Percentiles rank a stretch among this genome's conserved stretches.
phyloP scores from a whole-genome alignment of 495 filamentous ascomycete genomes.

The Niebla homalea region DNA sequence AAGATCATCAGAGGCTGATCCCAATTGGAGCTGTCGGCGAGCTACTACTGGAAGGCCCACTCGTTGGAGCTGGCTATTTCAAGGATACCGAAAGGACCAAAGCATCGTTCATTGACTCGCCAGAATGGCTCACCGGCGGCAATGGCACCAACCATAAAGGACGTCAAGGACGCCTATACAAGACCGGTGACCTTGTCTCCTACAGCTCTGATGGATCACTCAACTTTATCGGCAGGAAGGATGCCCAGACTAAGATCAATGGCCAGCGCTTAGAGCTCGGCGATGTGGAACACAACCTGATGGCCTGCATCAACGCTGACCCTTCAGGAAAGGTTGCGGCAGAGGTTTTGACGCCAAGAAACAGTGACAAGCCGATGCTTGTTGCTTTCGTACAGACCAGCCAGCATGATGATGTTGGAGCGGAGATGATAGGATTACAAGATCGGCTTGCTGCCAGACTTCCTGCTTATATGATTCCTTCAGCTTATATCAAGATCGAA shows the following conservation, averaged over 20 bases:
- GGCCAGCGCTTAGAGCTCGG: conserved; percentile 12
- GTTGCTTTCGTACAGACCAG: neutral
- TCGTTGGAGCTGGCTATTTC: conserved; percentile 38
- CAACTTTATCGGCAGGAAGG: neutral
- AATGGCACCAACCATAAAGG: conserved; percentile 5
- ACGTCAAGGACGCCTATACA: neutral
- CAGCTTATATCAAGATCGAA: conserved; percentile 24
- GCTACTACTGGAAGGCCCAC: conserved; percentile 47
- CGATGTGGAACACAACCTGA: conserved; percentile 7
- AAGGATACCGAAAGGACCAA: conserved; percentile 27
- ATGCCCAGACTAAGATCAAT: conserved; percentile 3
- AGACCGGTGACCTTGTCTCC: neutral
- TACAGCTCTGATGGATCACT: neutral
- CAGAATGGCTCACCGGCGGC: conserved; percentile 8
- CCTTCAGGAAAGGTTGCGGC: neutral
- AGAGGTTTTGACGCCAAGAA: neutral
- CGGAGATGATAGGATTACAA: neutral
- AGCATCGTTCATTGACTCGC: conserved; percentile 8
- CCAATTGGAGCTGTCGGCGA: conserved; percentile 50
- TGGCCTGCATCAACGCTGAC: neutral
- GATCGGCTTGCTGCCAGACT: conserved; percentile 2
- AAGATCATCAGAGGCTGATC: conserved; percentile 36
- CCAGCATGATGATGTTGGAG: neutral
- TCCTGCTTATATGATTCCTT: conserved; percentile 30
- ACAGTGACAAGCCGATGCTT: neutral